Evolutionary conservation across 129 eudicot species (phyloP), one percentile per base, ranked within the genome.

Genomic region (Flaveria trinervia): DNA sequence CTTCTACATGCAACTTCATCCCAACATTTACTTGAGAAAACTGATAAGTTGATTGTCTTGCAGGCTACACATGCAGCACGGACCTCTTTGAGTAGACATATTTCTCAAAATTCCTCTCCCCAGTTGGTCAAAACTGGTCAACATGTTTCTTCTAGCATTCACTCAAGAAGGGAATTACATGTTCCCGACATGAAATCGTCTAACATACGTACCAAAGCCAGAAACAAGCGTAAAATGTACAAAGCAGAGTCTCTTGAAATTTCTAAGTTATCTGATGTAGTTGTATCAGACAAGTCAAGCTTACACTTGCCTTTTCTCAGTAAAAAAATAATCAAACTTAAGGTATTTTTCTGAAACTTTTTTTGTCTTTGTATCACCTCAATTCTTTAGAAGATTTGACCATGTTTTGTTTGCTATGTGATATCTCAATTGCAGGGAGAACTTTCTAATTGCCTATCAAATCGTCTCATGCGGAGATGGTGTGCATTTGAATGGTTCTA

Each of bases 401-500:
- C 81, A 41, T 52, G 30, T 10, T 77, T 5, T 36, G 44, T 85
- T 55, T 28, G 55, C 59, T 65, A 50, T 67, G 67, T 70, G 49
- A 70, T 66, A 17, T 80, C 44, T 59, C 55, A 44, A 36, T 70
- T 59, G 71, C 96, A 93, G 96, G 81, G 67, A 65, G 84, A 79
- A 55, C 88, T 94, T 77, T 79, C 86, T 20, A 83, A 86, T 68
- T 86, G 93, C 77, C 72, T 94, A 45, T 89, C 83, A 14, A 91
- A 91, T 82, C 79, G 70, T 14, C 87, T 72, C 22, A 81, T 83
- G 60, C 77, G 97, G 78, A 91, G 89, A 80, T 91, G 98, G 97
- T 94, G 98, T 83, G 68, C 85, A 50, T 87, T 81, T 83, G 98
- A 94, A 79, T 94, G 96, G 96, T 91, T 91, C 82, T 91, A 94